Evolutionary conservation across 78 protist genomes (phyloP).

Genomic region (Dictyostelium brefeldianum): DNA sequence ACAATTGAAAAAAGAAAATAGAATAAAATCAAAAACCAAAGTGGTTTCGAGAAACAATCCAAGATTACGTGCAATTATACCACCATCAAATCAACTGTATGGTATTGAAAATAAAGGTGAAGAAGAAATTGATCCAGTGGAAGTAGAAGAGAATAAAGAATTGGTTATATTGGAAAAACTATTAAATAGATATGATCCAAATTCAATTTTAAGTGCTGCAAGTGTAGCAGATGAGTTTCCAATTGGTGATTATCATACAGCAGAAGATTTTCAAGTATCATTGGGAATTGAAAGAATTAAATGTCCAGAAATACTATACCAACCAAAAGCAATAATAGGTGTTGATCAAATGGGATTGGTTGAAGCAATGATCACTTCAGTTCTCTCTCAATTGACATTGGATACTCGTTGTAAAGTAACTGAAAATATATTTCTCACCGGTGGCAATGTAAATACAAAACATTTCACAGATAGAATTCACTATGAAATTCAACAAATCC

Average conservation of each 20-base stretch:
- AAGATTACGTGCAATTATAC: conserved; percentile 5
- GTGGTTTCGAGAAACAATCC: conserved; percentile 32
- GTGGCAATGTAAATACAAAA: conserved; percentile 31
- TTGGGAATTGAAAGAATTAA: conserved; percentile 76
- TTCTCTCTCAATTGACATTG: background rate
- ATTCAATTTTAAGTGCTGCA: background rate
- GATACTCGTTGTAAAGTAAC: conserved; percentile 3
- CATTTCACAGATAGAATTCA: conserved; percentile 29
- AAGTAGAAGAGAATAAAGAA: conserved; percentile 26
- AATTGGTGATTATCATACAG: conserved; percentile 20
- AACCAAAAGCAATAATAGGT: conserved; percentile 77
- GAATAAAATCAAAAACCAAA: conserved; percentile 20
- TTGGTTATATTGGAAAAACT: conserved; percentile 29
- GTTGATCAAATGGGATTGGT: conserved; percentile 71
- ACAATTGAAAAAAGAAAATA: conserved; percentile 9
- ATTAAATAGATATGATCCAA: conserved; percentile 69
- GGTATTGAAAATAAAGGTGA: background rate
- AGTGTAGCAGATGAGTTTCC: background rate
- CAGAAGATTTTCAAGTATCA: conserved; percentile 52
- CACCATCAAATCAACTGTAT: background rate
- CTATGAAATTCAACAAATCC: conserved; percentile 52
- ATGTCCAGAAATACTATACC: conserved; percentile 67
- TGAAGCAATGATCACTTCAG: conserved; percentile 22
- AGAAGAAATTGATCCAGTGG: conserved; percentile 43
- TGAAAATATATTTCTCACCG: conserved; percentile 55